A percentile compares a stretch with the other conserved stretches of the same genome.
Conservation (phyloP, 2,329 filamentous ascomycete genomes). For the Alternaria brassicae region DNA sequence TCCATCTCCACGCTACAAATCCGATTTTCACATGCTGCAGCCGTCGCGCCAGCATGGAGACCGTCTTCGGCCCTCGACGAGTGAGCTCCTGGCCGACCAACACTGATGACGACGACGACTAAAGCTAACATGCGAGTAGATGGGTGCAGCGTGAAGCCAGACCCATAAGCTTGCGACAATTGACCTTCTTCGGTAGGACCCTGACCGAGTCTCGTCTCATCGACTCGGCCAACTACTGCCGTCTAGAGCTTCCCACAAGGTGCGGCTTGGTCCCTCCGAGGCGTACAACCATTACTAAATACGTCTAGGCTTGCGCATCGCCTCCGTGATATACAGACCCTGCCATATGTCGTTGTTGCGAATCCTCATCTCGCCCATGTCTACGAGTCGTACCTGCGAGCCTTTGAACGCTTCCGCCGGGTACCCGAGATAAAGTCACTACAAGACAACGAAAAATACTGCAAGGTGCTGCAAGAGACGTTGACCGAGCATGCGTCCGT, state of each 20-base stretch:
- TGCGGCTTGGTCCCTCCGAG: constrained; percentile 40
- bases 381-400: constrained; percentile 94
- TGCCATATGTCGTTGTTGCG: constrained; percentile 95
- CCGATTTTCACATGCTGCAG: constrained; percentile 35
- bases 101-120: background rate
- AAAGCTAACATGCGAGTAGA: constrained; percentile 56
- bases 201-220: constrained; percentile 88
- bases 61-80: constrained; percentile 67
- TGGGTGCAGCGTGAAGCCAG: constrained; percentile 92
- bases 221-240: constrained; percentile 96
- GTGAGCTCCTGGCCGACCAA: constrained; percentile 47
- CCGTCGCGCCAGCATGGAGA: constrained; percentile 62
- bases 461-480: constrained; percentile 78
- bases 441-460: constrained; percentile 89
- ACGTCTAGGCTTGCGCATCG: constrained; percentile 80
- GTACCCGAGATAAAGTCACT: constrained; percentile 82
- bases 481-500: constrained; percentile 89
- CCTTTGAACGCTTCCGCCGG: constrained; percentile 90
- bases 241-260: constrained; percentile 89
- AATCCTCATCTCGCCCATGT: constrained; percentile 93
- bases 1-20: background rate
- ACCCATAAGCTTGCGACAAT: constrained; percentile 93
- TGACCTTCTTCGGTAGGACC: constrained; percentile 96
- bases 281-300: constrained; percentile 18
- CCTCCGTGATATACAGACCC: constrained; percentile 93